Conservation (phyloP, 495 filamentous ascomycete genomes). For the Delitschia confertaspora region DNA sequence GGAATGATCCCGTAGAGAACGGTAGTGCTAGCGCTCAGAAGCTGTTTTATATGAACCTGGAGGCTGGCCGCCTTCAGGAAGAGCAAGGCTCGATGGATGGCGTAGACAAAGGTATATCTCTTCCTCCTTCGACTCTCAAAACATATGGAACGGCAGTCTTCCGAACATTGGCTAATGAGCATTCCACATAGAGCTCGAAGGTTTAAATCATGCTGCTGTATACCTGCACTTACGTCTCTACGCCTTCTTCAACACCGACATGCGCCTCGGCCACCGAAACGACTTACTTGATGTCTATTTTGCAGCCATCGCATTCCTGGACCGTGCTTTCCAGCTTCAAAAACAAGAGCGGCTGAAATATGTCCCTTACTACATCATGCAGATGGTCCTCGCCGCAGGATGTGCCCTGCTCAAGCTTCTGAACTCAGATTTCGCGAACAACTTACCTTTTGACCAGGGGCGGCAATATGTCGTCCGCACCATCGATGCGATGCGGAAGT, state of each 20-base stretch:
- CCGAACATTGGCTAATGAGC: constrained; percentile 13
- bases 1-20: background rate
- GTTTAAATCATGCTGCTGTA: constrained; percentile 66
- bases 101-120: constrained; percentile 13
- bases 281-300: constrained; percentile 71
- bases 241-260: constrained; percentile 78
- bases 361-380: constrained; percentile 77
- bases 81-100: constrained; percentile 20
- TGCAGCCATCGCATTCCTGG: constrained; percentile 65
- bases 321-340: constrained; percentile 57
- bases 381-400: constrained; percentile 83
- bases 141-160: background rate
- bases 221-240: constrained; percentile 76
- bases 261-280: constrained; percentile 58
- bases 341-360: constrained; percentile 48
- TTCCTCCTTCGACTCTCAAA: background rate
- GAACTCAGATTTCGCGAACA: constrained; percentile 68
- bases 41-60: constrained; percentile 19
- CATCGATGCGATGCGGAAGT: constrained; percentile 65
- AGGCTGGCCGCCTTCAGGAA: constrained; percentile 20
- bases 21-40: constrained; percentile 1
- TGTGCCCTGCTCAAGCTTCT: constrained; percentile 79
- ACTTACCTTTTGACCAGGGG: constrained; percentile 68
- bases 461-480: constrained; percentile 65
- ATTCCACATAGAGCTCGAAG: constrained; percentile 21